Base-by-base conservation (phyloP, 208 protist genomes). In the Wallacemonas sp. region DNA sequence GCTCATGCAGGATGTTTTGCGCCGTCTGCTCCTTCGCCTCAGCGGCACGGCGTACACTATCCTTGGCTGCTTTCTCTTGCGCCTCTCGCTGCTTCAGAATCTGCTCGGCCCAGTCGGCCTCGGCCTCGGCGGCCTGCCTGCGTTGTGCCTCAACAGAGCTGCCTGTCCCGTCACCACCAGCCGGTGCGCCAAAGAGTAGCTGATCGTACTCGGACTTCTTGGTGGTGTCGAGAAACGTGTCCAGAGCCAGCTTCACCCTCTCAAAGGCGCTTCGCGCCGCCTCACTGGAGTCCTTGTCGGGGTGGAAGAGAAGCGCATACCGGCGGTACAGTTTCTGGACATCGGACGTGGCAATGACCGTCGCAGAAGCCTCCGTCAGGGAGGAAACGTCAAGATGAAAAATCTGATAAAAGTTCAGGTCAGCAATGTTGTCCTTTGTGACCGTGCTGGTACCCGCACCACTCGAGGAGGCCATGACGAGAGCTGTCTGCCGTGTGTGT, bases 241-340 rank as follows among this genome's bases (percentile, higher is more conserved):
- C 83, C 0, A 83, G 55, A 1, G 86, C 89, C 8, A 70, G 56
- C 54, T 80, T 81, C 6, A 95, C 73, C 19, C 70, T 57, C 46
- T 85, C 81, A 66, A 95, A 95, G 21, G 84, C 89, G 21, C 58
- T 58, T 1, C 81, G 72, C 9, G 89, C 89, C n/a, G 26, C 82
- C 8, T 70, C 72, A 8, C 80, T 87, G 56, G 70, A 54, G 63
- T 95, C 89, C 74, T 95, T 95, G 72, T 95, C 89, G 11, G 89
- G 89, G 65, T 95, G 89, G 60, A 95, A 95, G 26, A 83, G 65
- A 11, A 95, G 70, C 11, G 81, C 86, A 34, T 85, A 76, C 17
- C 86, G 85, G 21, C 89, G 85, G 72, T 91, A 92, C n/a, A 58
- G 52, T 30, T 58, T 58, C 29, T 73, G 68, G 2, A 81, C 55